phyloP scores from a whole-genome alignment of 106 monocot species.

The Xerophyta viscosa region DNA sequence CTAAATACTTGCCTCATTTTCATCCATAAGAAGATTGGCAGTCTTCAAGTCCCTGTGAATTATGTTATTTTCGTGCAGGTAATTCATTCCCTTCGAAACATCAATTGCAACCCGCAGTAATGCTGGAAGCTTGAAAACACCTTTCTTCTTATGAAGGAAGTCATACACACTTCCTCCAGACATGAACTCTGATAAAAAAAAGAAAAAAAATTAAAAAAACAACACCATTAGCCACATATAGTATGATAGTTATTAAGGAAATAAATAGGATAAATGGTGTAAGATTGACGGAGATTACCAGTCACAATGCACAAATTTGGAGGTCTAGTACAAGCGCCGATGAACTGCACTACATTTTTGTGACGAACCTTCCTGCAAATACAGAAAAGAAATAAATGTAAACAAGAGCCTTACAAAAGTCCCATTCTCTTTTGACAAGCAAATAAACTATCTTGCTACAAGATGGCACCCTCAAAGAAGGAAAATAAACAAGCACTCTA shows the following conservation, averaged over 20 bases:
- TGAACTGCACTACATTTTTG: constrained; percentile 88
- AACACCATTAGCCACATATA: no score
- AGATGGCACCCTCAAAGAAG: no score
- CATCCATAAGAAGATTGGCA: constrained; percentile 6
- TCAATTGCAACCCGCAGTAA: constrained; percentile 43
- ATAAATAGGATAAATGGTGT: no score
- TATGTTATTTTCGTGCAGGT: constrained; percentile 1
- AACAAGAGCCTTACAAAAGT: no score
- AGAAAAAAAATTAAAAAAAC: not conserved
- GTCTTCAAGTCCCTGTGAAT: constrained; percentile 12
- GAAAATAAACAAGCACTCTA: no score
- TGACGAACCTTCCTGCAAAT: constrained; percentile 72
- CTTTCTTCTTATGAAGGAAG: constrained; percentile 85
- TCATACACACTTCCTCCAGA: constrained; percentile 84
- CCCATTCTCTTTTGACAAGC: no score
- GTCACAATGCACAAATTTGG: constrained; percentile 84
- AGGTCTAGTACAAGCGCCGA: constrained; percentile 79
- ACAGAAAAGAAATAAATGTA: not conserved
- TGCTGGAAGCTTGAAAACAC: constrained; percentile 59
- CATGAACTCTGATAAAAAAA: constrained; percentile 66
- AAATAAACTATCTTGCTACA: no score
- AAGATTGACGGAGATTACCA: constrained; percentile 23
- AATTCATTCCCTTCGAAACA: constrained; percentile 12
- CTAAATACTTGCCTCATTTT: constrained; percentile 8
- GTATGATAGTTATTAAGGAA: no score